These are phyloP conservation scores for Stagonosporopsis tanaceti DNA, from an alignment of 2,329 filamentous ascomycete genomes.

Conservation along the genomic window DNA sequence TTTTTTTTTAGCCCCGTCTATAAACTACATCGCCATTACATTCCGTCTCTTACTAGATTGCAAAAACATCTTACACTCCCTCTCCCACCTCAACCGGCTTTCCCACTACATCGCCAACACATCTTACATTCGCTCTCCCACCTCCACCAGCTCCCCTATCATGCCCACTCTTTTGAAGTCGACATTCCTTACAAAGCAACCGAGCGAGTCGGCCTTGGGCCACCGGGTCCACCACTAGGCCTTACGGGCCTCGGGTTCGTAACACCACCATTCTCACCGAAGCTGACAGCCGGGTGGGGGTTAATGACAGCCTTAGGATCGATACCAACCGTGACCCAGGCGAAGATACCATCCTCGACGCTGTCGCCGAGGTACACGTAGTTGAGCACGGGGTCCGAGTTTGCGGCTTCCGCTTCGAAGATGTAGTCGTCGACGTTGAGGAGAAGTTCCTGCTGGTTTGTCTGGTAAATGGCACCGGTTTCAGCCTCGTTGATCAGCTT, in stretches of 20 bases:
- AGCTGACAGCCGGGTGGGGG: slow-evolving; percentile 14
- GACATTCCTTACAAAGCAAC: slow-evolving; percentile 23
- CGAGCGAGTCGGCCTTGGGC: background rate
- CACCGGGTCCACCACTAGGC: too few species aligned
- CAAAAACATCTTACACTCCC: too few species aligned
- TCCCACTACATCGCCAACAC: too few species aligned
- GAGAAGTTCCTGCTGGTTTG: slow-evolving; percentile 52
- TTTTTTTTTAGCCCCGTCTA: too few species aligned
- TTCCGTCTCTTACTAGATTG: too few species aligned
- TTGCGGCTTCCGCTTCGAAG: slow-evolving; percentile 56
- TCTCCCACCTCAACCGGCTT: too few species aligned
- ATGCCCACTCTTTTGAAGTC: background rate
- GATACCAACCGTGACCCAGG: slow-evolving; percentile 29
- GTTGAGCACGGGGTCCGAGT: slow-evolving; percentile 63
- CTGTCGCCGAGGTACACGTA: slow-evolving; percentile 63
- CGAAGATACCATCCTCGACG: slow-evolving; percentile 34
- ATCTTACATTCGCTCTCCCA: too few species aligned
- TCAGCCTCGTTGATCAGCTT: slow-evolving; percentile 62
- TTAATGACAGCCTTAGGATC: slow-evolving; percentile 4
- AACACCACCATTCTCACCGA: slow-evolving; percentile 22
- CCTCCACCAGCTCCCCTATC: too few species aligned
- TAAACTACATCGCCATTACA: too few species aligned
- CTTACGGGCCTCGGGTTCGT: too few species aligned
- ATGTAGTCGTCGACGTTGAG: slow-evolving; percentile 61
- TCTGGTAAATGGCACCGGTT: slow-evolving; percentile 50